Evolutionary conservation across 495 filamentous ascomycete genomes (phyloP).

Genomic region (Astrocystis sublimbata): DNA sequence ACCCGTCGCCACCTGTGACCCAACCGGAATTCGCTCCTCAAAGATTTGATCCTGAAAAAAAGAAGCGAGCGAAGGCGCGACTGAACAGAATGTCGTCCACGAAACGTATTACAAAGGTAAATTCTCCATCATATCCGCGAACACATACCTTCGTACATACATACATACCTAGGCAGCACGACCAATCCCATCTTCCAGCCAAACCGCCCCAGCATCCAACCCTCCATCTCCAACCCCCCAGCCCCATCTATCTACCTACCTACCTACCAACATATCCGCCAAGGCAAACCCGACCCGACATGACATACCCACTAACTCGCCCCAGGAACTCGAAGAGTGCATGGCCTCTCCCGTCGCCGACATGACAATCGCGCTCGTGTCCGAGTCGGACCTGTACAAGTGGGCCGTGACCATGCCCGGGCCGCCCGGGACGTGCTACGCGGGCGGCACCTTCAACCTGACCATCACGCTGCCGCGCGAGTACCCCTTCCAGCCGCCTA

Average conservation of each 20-base stretch:
- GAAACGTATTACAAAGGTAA: no score
- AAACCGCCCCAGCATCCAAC: background rate
- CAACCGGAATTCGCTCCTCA: no score
- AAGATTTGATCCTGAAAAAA: no score
- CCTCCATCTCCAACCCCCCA: background rate
- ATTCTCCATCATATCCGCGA: no score
- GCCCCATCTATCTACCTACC: background rate
- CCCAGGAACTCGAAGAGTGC: constrained; percentile 73
- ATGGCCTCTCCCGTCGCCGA: constrained; percentile 62
- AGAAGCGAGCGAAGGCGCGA: no score
- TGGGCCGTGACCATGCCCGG: constrained; percentile 83
- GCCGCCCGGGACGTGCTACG: constrained; percentile 69
- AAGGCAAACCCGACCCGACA: background rate
- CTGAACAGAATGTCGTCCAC: no score
- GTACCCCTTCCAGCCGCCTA: constrained; percentile 94
- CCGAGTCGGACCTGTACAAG: constrained; percentile 74
- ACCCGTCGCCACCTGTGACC: no score
- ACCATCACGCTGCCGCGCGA: constrained; percentile 74
- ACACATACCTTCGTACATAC: no score
- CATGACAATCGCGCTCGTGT: constrained; percentile 63
- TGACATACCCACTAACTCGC: background rate
- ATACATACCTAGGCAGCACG: background rate
- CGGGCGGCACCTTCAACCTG: constrained; percentile 78
- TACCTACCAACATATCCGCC: background rate
- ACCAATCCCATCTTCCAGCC: background rate